phyloP scores from a whole-genome alignment of 805 yeast genomes.

The Cyberlindnera xishuangbannaensis region DNA sequence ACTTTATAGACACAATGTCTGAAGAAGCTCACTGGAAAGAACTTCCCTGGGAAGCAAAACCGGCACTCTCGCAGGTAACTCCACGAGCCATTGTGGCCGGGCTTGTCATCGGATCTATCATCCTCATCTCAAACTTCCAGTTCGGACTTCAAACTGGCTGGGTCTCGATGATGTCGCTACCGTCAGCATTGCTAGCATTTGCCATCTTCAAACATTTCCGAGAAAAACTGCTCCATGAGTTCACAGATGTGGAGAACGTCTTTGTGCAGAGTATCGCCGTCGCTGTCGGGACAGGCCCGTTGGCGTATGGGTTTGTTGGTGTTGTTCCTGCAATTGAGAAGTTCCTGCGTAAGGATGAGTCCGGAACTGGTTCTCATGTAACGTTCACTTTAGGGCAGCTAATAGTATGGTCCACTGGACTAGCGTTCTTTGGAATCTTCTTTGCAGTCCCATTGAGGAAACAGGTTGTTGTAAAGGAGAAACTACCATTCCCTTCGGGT shows the following conservation, averaged over 20 bases:
- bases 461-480: conserved; percentile 83
- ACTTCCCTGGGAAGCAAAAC: conserved; percentile 33
- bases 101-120: conserved; percentile 76
- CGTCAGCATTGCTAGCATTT: conserved; percentile 84
- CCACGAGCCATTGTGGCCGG: conserved; percentile 72
- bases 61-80: conserved; percentile 60
- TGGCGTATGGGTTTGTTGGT: conserved; percentile 93
- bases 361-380: conserved; percentile 45
- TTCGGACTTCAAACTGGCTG: conserved; percentile 97
- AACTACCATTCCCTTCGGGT: conserved; percentile 90
- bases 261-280: conserved; percentile 89
- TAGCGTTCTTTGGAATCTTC: conserved; percentile 93
- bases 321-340: conserved; percentile 94
- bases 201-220: conserved; percentile 66
- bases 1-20: too few species aligned
- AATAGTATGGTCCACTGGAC: conserved; percentile 75
- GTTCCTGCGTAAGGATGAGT: conserved; percentile 71
- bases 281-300: conserved; percentile 96
- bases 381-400: conserved; percentile 45
- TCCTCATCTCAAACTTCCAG: conserved; percentile 86
- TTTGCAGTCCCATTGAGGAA: conserved; percentile 85
- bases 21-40: conserved; percentile 22
- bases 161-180: conserved; percentile 99
- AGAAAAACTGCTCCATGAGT: conserved; percentile 33
- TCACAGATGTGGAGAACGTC: conserved; percentile 91